Conservation (phyloP, 768 basidiomycete genomes). For the Pulveroboletus sp. region DNA sequence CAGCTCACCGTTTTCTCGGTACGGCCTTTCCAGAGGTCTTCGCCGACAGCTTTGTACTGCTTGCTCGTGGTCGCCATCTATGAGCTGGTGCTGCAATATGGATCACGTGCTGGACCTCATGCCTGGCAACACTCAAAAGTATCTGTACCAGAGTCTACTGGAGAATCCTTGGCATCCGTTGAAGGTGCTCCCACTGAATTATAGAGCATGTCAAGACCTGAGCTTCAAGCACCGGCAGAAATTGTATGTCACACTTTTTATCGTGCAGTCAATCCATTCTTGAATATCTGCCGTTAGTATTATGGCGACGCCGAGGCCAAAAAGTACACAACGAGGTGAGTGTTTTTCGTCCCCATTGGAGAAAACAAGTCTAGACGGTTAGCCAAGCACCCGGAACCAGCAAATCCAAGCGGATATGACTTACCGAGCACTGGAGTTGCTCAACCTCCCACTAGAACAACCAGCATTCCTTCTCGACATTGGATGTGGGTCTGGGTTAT, state of each 20-base stretch:
- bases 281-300: slow-evolving; percentile 51
- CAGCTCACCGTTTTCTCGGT: slow-evolving; percentile 88
- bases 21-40: slow-evolving; percentile 93
- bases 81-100: slow-evolving; percentile 2
- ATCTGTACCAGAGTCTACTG: background rate
- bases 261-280: too few relatives aligned
- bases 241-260: slow-evolving; percentile 50
- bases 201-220: slow-evolving; percentile 72
- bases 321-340: slow-evolving; percentile 95
- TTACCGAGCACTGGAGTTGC: slow-evolving; percentile 86
- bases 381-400: slow-evolving; percentile 82
- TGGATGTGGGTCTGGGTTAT: slow-evolving; percentile 95
- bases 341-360: slow-evolving; percentile 1
- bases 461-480: slow-evolving; percentile 90
- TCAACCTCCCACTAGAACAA: slow-evolving; percentile 74
- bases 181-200: background rate
- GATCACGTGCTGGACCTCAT: slow-evolving; percentile 21
- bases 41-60: slow-evolving; percentile 84
- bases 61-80: slow-evolving; percentile 71
- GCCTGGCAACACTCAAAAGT: too few relatives aligned
- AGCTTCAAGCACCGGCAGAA: slow-evolving; percentile 85
- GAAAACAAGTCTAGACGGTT: slow-evolving; percentile 7
- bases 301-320: slow-evolving; percentile 94
- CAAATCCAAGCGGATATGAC: slow-evolving; percentile 98
- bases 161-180: background rate